phyloP scores from a whole-genome alignment of 2,329 filamentous ascomycete species.

The Aspergillus pseudoglaucus region DNA sequence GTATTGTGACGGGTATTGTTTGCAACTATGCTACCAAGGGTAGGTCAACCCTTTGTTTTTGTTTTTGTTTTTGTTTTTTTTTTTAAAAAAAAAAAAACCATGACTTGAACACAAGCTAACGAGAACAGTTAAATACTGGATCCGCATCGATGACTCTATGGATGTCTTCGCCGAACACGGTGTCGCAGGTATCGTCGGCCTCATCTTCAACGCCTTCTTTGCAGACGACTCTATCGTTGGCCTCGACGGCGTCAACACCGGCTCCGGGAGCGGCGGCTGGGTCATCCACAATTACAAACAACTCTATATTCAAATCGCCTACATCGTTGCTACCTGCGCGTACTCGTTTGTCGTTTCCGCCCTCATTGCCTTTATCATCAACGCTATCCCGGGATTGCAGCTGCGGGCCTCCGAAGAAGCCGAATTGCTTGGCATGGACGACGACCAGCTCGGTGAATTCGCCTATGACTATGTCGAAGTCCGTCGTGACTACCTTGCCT shows the following conservation, averaged over 20 bases:
- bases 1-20: conserved; percentile 57
- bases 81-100: too few relatives aligned
- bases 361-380: conserved; percentile 64
- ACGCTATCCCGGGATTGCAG: conserved; percentile 63
- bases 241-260: conserved; percentile 60
- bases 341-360: conserved; percentile 64
- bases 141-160: conserved; percentile 78
- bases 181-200: conserved; percentile 73
- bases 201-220: conserved; percentile 71
- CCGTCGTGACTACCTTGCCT: conserved; percentile 45
- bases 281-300: conserved; percentile 65
- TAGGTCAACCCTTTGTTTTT: conserved; percentile 41
- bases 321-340: conserved; percentile 56
- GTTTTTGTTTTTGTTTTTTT: too few relatives aligned
- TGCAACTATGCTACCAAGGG: conserved; percentile 86
- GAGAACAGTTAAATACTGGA: conserved; percentile 60
- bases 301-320: conserved; percentile 65
- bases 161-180: conserved; percentile 90
- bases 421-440: conserved; percentile 59
- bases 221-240: conserved; percentile 66
- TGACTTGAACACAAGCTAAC: conserved; percentile 4
- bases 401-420: conserved; percentile 62
- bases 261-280: conserved; percentile 55
- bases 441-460: conserved; percentile 47
- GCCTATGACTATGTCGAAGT: conserved; percentile 49